These are phyloP conservation scores for Erodium texanum DNA, from an alignment of 441 rosid species.

Conservation along the genomic window DNA sequence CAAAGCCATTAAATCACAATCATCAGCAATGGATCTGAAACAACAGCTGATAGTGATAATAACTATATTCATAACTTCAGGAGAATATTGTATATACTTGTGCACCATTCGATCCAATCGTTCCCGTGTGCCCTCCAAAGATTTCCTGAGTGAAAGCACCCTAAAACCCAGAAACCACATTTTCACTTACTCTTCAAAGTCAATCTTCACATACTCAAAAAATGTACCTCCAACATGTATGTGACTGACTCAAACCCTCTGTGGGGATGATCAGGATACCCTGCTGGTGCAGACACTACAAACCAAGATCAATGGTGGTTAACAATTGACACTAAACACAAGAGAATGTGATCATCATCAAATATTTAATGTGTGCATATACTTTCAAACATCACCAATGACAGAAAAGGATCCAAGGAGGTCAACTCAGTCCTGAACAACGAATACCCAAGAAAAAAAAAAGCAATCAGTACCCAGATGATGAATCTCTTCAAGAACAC, in stretches of 20 bases:
- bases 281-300: not conserved
- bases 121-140: not conserved
- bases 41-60: too few species aligned
- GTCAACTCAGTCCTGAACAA: not conserved
- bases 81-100: not conserved
- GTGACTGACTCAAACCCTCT: not conserved
- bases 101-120: not conserved
- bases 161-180: not conserved
- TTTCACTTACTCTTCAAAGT: too few species aligned
- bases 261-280: not conserved
- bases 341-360: not conserved
- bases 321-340: not conserved
- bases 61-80: too few species aligned
- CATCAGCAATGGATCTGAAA: too few species aligned
- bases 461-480: not conserved
- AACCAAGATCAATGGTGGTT: not conserved
- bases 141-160: not conserved
- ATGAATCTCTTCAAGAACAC: not conserved
- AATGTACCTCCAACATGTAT: not conserved
- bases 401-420: not conserved
- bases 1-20: too few species aligned
- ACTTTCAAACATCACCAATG: not conserved
- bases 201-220: not conserved
- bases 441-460: not conserved
- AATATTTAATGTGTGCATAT: not conserved